Evolutionary conservation across 225 moss, liverwort and hornwort genomes (phyloP), one percentile per base, ranked within the genome.

Genomic region (Rhytidiadelphus loreus): DNA sequence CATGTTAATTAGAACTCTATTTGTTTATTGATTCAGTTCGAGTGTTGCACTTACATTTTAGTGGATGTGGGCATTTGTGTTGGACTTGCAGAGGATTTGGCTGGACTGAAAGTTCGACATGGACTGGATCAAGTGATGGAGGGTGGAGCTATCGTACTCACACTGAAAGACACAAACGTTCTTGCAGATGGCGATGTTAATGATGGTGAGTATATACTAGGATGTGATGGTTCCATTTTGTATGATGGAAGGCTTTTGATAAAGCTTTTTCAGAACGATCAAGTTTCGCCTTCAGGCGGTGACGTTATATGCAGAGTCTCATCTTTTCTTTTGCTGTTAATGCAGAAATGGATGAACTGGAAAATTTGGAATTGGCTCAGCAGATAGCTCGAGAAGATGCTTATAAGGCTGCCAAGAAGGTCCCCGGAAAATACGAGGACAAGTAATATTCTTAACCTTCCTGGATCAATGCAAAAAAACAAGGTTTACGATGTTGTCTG

Each of bases 81-180:
- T 86, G 86, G 85, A 77, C 81, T 69, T 92, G 91, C 92, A 98
- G 97, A 96, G 93, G 97, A 97, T 89, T 89, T 99, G 85, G 96
- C 97, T 82, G 99, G 99, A 76, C 75, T 99, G 92, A 99, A 97
- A 94, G 93, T 99, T 83, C 95, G 91, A 69, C 99, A 99, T 97
- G 97, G 97, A 39, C 83, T 99, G 58, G 99, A 98, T 92, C 93
- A 91, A 92, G 98, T 99, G 84, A 96, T 99, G 98, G 98, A 97
- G 88, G 99, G 97, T 87, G 96, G 93, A 86, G 91, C 99, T 43
- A 92, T 97, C 82, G 95, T 99, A 57, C 96, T 99, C 71, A 99
- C 99, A 58, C 90, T 99, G 81, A 99, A 96, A 89, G 99, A 97
- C 81, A 89, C 90, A 46, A 96, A 70, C 83, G 93, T 99, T 82